Evolutionary conservation across 2,329 filamentous ascomycete species (phyloP).

Genomic region (Phaeosphaeriaceae sp.): DNA sequence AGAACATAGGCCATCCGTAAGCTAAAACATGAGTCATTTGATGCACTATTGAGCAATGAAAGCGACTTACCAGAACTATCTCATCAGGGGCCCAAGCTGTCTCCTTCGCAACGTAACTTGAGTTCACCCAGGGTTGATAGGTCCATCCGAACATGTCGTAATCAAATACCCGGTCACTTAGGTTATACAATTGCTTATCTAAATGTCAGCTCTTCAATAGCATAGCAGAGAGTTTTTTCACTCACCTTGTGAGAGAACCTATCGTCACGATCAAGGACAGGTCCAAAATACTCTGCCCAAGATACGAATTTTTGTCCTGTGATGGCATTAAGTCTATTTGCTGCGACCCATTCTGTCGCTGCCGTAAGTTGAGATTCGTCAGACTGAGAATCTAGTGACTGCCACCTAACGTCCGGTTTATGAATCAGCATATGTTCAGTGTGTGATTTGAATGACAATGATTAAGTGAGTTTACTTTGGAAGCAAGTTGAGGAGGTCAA

Average conservation of each 20-base stretch:
- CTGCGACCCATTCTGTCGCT: conserved; percentile 24
- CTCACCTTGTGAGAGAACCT: conserved; percentile 43
- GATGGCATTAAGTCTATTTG: conserved; percentile 20
- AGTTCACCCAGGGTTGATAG: conserved; percentile 2
- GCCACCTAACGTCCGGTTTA: background rate
- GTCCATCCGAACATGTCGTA: conserved; percentile 2
- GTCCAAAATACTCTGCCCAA: conserved; percentile 50
- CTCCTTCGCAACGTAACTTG: background rate
- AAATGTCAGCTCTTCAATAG: background rate
- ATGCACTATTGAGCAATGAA: background rate
- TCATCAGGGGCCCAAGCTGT: conserved; percentile 21
- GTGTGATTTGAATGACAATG: no score
- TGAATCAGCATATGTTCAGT: background rate
- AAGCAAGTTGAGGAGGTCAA: background rate
- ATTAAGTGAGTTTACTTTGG: no score
- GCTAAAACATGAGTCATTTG: conserved; percentile 6
- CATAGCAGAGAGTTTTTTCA: background rate
- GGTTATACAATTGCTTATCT: conserved; percentile 2
- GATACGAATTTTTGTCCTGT: conserved; percentile 41
- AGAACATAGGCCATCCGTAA: conserved; percentile 62
- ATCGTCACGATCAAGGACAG: conserved; percentile 33
- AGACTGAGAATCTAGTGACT: conserved; percentile 6
- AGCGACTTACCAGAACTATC: conserved; percentile 31
- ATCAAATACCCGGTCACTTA: background rate
- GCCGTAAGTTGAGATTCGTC: conserved; percentile 4